These are phyloP conservation scores for Hyaloscypha hepaticicola DNA, from an alignment of 495 filamentous ascomycete species.

Conservation along the genomic window DNA sequence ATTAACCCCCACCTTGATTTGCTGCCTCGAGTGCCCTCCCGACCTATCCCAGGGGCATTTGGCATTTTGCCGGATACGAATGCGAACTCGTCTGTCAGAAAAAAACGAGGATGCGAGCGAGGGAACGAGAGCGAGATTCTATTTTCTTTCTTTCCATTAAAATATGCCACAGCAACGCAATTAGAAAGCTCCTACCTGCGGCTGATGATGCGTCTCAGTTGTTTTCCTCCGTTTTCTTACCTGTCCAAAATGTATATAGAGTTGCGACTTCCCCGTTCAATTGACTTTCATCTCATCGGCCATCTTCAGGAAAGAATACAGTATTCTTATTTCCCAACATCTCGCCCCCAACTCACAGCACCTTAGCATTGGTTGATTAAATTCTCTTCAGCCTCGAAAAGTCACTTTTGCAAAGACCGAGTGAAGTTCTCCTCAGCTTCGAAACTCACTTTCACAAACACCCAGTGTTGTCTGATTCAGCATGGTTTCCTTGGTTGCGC, in stretches of 20 bases:
- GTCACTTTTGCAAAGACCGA: no score
- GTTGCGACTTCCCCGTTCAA: background rate
- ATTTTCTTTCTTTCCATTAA: background rate
- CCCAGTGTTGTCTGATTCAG: background rate
- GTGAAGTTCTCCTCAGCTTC: background rate
- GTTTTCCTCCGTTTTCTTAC: background rate
- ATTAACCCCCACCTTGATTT: background rate
- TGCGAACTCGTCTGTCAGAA: background rate
- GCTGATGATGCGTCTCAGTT: background rate
- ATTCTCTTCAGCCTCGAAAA: background rate
- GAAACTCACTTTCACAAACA: no score
- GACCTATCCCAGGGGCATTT: background rate
- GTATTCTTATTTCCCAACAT: background rate
- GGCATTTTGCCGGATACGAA: background rate
- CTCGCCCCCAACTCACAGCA: background rate
- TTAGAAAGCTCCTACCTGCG: background rate
- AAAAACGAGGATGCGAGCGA: background rate
- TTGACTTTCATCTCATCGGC: background rate
- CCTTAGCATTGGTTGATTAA: background rate
- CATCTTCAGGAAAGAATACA: background rate
- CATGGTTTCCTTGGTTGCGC: constrained; percentile 2
- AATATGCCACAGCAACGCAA: background rate
- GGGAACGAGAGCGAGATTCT: background rate
- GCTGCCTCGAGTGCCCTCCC: background rate
- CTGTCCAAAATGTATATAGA: constrained; percentile 1